Evolutionary conservation across 2,329 filamentous ascomycete species (phyloP).

Genomic region (Cercospora berteroae): DNA sequence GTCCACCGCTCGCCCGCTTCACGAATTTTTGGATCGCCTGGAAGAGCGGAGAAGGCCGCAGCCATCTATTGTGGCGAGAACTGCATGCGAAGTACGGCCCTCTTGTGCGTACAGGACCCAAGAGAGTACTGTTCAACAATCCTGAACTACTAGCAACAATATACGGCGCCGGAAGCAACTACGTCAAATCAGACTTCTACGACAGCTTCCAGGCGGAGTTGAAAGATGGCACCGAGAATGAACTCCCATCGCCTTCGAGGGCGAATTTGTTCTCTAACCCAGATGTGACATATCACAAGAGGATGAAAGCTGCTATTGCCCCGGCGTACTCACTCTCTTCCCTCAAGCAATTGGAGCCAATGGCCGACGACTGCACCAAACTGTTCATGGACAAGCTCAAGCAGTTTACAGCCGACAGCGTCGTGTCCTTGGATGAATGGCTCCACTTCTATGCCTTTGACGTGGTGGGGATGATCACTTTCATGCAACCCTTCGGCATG

Average conservation of each 20-base stretch:
- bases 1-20: slow-evolving; percentile 4
- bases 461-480: slow-evolving; percentile 26
- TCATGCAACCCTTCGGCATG: slow-evolving; percentile 20
- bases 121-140: slow-evolving; percentile 70
- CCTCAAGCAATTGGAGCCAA: slow-evolving; percentile 72
- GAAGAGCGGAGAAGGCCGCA: background rate
- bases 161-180: slow-evolving; percentile 55
- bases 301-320: slow-evolving; percentile 28
- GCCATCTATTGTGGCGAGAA: slow-evolving; percentile 1
- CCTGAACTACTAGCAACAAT: slow-evolving; percentile 59
- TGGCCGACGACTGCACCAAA: slow-evolving; percentile 69
- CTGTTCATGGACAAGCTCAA: slow-evolving; percentile 50
- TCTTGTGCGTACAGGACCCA: slow-evolving; percentile 70
- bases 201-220: slow-evolving; percentile 12
- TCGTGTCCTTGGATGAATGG: slow-evolving; percentile 11
- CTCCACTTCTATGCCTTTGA: slow-evolving; percentile 21
- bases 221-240: background rate
- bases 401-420: background rate
- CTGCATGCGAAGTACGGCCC: slow-evolving; percentile 56
- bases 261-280: slow-evolving; percentile 13
- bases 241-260: background rate
- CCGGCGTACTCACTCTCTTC: slow-evolving; percentile 53
- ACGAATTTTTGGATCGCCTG: slow-evolving; percentile 5
- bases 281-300: slow-evolving; percentile 3
- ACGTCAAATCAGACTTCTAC: slow-evolving; percentile 16